These are phyloP conservation scores for Bacidia rubella DNA, from an alignment of 495 filamentous ascomycete genomes.

Conservation along the genomic window DNA sequence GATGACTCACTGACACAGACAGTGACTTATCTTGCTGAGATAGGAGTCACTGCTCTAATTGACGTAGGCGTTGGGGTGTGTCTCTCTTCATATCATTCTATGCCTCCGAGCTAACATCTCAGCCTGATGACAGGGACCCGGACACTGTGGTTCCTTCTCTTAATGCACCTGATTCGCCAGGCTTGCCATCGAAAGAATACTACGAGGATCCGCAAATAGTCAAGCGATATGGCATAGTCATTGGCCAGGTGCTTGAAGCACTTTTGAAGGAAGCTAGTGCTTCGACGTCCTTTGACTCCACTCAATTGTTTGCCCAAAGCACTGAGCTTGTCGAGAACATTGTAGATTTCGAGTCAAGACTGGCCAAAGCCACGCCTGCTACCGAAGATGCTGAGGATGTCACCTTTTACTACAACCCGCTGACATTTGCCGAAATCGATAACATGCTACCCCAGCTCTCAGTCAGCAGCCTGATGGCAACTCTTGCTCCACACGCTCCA, in stretches of 20 bases:
- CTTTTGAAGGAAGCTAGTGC: slow-evolving; percentile 14
- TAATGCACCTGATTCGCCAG: slow-evolving; percentile 37
- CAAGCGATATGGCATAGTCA: slow-evolving; percentile 35
- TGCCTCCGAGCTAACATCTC: slow-evolving; percentile 2
- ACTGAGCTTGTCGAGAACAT: slow-evolving; percentile 30
- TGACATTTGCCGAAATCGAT: slow-evolving; percentile 36
- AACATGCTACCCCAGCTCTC: slow-evolving; percentile 41
- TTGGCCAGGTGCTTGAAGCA: slow-evolving; percentile 31
- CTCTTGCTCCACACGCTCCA: slow-evolving; percentile 36
- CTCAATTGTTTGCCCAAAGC: slow-evolving; percentile 15
- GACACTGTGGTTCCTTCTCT: slow-evolving; percentile 46
- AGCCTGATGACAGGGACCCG: slow-evolving; percentile 52
- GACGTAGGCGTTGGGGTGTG: slow-evolving; percentile 36
- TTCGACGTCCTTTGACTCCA: slow-evolving; percentile 18
- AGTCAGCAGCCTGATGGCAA: slow-evolving; percentile 37
- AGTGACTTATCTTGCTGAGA: slow-evolving; percentile 38
- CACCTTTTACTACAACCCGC: slow-evolving; percentile 47
- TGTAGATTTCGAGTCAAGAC: slow-evolving; percentile 45
- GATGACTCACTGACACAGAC: slow-evolving; percentile 35
- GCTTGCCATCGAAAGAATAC: slow-evolving; percentile 51
- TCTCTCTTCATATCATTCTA: not conserved
- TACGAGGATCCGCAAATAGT: slow-evolving; percentile 45
- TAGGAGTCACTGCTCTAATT: slow-evolving; percentile 37
- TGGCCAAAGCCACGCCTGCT: slow-evolving; percentile 45
- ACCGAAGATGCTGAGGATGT: slow-evolving; percentile 44